Evolutionary conservation across 306 rosid genomes (phyloP), one percentile per base, ranked within the genome.

Genomic region (Citrullus amarus): DNA sequence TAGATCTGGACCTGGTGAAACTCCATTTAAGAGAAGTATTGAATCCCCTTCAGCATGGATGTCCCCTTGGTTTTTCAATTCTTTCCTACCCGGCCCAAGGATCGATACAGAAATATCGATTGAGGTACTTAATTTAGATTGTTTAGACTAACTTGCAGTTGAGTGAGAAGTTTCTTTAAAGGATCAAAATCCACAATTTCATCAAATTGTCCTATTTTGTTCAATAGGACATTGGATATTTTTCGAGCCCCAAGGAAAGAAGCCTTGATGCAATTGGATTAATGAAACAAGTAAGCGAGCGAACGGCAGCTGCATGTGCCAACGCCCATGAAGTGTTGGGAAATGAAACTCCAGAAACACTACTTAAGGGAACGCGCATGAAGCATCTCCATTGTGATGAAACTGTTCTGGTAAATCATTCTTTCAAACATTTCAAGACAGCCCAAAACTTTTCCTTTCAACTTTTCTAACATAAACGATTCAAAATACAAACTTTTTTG

Each of bases 41-140:
- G 99, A 95, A 80, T 96, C 99, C 62, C 99, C 99, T 78, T 91
- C 98, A 1, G 91, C 97, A 46, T 96, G 99, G 99, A 96, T 86
- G 86, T 96, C 99, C n/a, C 99, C 99, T 30, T 90, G 97, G 99
- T 88, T 92, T 55, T 25, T 92, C 75, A 89, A 88, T 80, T 88
- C 99, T 7, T 89, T 92, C 76, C 46, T 91, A 72, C 83, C 97
- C 9, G 89, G 97, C 75, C 96, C 99, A 28, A 90, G 90, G 86
- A 67, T 89, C 68, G 97, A 92, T 80, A 90, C 93, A 54, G 99
- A 95, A 60, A 90, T 95, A 62, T 82, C 99, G 25, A 85, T 96
- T 17, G 98, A 96, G 99, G 99, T 96, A 8, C 20, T 32, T 43
- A 39, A 2, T 39, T 55, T 20, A 50, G 44, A 48, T 34, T 30